These are phyloP conservation scores for Fusarium sp. DNA, from an alignment of 2,329 filamentous ascomycete species.

Conservation along the genomic window DNA sequence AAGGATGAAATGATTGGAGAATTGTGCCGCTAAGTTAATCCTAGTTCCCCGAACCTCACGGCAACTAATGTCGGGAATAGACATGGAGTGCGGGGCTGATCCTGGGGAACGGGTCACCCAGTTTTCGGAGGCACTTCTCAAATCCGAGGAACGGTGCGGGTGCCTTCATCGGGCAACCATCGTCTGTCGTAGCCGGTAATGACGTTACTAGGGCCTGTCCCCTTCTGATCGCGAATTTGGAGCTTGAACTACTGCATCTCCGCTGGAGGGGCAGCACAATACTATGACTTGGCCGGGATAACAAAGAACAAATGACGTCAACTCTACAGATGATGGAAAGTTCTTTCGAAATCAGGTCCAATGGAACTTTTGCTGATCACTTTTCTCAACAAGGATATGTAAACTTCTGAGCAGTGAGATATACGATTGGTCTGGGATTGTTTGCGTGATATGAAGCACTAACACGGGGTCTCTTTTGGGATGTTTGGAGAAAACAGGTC, in stretches of 20 bases:
- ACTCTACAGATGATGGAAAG: neutral
- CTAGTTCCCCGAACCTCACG: neutral
- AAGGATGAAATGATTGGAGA: neutral
- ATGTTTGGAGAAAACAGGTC: neutral
- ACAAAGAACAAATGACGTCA: neutral
- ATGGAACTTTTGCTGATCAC: neutral
- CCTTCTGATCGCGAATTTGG: accelerated
- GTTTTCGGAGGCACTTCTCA: neutral
- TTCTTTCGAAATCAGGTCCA: neutral
- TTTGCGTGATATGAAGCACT: neutral
- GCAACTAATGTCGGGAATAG: neutral
- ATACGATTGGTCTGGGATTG: neutral
- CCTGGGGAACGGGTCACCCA: neutral
- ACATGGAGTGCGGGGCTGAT: neutral
- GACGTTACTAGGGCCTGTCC: neutral
- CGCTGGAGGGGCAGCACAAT: too few species aligned
- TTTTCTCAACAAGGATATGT: neutral
- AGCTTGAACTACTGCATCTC: too few species aligned
- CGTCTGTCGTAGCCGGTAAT: neutral
- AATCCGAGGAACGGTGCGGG: neutral
- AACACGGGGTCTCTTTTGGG: neutral
- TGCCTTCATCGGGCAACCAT: neutral
- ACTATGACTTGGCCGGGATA: neutral
- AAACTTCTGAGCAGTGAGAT: neutral
- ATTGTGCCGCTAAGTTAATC: neutral